Conservation (phyloP, 2,329 filamentous ascomycete genomes). For the Hymenoscyphus linearis region DNA sequence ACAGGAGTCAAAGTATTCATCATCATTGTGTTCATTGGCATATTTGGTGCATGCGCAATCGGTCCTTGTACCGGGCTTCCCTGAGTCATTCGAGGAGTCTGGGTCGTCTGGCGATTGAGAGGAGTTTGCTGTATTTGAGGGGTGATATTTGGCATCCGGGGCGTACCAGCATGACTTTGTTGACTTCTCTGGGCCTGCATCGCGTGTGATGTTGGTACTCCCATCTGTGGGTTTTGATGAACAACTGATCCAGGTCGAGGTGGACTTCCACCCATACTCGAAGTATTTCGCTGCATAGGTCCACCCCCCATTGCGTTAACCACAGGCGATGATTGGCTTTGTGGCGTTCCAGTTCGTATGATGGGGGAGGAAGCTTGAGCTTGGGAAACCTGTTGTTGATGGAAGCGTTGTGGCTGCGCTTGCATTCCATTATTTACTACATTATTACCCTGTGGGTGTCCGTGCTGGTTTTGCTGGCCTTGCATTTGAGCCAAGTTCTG, state of each 20-base stretch:
- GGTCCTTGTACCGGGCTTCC: constrained; percentile 56
- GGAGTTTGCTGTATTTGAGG: constrained; percentile 60
- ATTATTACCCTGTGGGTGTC: constrained; percentile 40
- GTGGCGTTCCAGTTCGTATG: constrained; percentile 57
- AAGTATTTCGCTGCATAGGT: constrained; percentile 60
- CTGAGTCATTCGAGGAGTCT: constrained; percentile 59
- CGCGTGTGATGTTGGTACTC: constrained; percentile 53
- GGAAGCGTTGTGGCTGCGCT: constrained; percentile 32
- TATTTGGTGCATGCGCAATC: constrained; percentile 54
- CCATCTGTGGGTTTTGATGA: constrained; percentile 50
- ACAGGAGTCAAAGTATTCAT: constrained; percentile 36
- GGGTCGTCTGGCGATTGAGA: constrained; percentile 46
- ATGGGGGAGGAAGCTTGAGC: constrained; percentile 64
- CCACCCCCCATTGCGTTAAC: constrained; percentile 42
- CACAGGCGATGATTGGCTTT: constrained; percentile 61
- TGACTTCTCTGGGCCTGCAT: constrained; percentile 63
- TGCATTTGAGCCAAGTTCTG: constrained; percentile 34
- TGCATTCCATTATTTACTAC: constrained; percentile 37
- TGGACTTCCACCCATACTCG: constrained; percentile 64
- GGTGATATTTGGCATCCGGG: constrained; percentile 55
- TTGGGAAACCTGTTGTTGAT: constrained; percentile 50
- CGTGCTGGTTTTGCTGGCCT: constrained; percentile 39
- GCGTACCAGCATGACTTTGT: constrained; percentile 62
- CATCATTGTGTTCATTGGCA: constrained; percentile 51
- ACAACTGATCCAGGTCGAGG: constrained; percentile 61